Percentiles rank a stretch among this genome's conserved stretches.
These are phyloP conservation scores for Quercus alba DNA, from an alignment of 306 rosid species.

Conservation along the genomic window DNA sequence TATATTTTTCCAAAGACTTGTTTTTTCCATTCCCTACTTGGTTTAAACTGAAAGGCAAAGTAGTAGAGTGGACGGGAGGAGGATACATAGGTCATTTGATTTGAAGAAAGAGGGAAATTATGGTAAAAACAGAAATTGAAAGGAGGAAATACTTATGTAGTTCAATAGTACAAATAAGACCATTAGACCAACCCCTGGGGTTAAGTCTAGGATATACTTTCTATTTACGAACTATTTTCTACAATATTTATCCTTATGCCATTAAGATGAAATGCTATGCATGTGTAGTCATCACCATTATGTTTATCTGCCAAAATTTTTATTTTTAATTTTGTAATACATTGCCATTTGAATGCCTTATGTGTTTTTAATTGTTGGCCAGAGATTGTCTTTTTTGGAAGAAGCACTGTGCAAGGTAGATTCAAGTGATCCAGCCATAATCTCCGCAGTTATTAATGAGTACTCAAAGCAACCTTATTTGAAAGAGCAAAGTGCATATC, in stretches of 20 bases:
- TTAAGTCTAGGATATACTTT: neutral
- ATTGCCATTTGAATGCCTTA: slow-evolving; percentile 4
- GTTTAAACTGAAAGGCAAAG: too few relatives aligned
- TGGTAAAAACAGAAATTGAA: too few relatives aligned
- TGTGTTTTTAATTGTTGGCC: slow-evolving; percentile 26
- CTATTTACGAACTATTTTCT: neutral
- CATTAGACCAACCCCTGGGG: neutral
- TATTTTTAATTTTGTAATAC: neutral
- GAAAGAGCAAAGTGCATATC: slow-evolving; percentile 57
- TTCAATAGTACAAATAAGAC: too few relatives aligned
- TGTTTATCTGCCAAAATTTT: neutral
- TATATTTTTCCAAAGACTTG: too few relatives aligned
- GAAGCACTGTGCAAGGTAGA: slow-evolving; percentile 57
- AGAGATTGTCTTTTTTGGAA: slow-evolving; percentile 69
- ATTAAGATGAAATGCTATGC: neutral
- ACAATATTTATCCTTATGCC: neutral
- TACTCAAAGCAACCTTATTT: slow-evolving; percentile 54
- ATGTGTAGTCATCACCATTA: neutral
- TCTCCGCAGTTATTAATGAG: slow-evolving; percentile 55
- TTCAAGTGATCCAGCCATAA: slow-evolving; percentile 48
- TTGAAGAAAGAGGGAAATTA: too few relatives aligned
- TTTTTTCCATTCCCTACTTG: too few relatives aligned
- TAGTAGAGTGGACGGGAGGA: too few relatives aligned
- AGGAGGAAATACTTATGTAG: neutral
- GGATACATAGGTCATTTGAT: too few relatives aligned